These are phyloP conservation scores for Pseudocercospora pini-densiflorae DNA, from an alignment of 2,329 filamentous ascomycete species.

Conservation along the genomic window DNA sequence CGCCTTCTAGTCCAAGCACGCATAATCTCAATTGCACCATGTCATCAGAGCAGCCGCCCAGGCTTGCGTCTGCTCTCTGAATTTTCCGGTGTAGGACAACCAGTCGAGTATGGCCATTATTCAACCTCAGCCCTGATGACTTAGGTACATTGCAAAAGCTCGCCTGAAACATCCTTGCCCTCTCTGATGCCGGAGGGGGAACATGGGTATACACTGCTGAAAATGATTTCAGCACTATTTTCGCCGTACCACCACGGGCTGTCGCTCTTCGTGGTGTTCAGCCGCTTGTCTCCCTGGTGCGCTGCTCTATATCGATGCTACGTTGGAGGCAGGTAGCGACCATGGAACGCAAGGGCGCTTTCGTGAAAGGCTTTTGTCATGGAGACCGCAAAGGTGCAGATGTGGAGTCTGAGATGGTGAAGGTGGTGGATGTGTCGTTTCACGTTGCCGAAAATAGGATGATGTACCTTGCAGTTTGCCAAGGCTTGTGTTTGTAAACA, in stretches of 20 bases:
- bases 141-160: not conserved
- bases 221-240: too few species aligned
- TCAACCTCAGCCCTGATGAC: too few species aligned
- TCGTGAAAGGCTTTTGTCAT: constrained; percentile 9
- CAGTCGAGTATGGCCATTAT: too few species aligned
- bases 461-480: not conserved
- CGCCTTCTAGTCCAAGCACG: not conserved
- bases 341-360: not conserved
- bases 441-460: not conserved
- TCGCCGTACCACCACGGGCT: too few species aligned
- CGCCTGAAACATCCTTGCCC: not conserved
- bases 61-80: too few species aligned
- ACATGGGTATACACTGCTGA: not conserved
- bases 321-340: too few species aligned
- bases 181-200: not conserved
- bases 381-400: constrained; percentile 7
- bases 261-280: not conserved
- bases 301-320: too few species aligned
- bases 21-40: too few species aligned
- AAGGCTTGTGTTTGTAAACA: constrained; percentile 1
- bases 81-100: too few species aligned
- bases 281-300: not conserved
- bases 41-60: too few species aligned
- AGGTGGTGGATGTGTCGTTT: not conserved
- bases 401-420: not conserved